A percentile compares a stretch with the other conserved stretches of the same genome.
These are phyloP conservation scores for Conticribra weissflogii DNA, from an alignment of 108 stramenopile species.

Conservation along the genomic window DNA sequence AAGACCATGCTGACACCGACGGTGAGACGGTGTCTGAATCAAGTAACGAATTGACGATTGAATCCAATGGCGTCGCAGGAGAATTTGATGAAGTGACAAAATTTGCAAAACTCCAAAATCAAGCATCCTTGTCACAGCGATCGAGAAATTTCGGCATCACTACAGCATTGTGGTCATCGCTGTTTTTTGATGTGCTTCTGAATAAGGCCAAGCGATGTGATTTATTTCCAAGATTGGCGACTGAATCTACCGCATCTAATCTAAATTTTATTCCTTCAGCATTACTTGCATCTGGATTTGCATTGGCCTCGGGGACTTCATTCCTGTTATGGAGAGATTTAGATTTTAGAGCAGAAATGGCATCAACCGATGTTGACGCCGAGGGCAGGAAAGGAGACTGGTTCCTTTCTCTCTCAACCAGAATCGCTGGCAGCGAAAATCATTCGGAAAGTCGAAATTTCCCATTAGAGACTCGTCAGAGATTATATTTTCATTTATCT, in stretches of 20 bases:
- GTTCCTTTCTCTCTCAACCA: slow-evolving; percentile 26
- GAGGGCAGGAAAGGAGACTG: slow-evolving; percentile 21
- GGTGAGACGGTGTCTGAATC: background rate
- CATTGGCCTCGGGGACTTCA: slow-evolving; percentile 18
- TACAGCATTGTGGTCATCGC: slow-evolving; percentile 37
- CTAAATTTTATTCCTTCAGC: slow-evolving; percentile 15
- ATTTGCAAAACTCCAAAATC: background rate
- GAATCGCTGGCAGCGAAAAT: background rate
- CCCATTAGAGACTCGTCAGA: slow-evolving; percentile 8
- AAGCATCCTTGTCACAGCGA: slow-evolving; percentile 11
- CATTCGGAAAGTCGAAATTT: slow-evolving; percentile 7
- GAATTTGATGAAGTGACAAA: background rate
- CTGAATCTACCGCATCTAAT: background rate
- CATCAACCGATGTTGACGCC: background rate
- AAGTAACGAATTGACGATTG: background rate
- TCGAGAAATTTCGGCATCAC: slow-evolving; percentile 39
- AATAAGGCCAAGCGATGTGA: slow-evolving; percentile 33
- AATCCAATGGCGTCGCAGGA: background rate
- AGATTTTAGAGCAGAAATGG: slow-evolving; percentile 21
- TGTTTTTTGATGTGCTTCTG: slow-evolving; percentile 36
- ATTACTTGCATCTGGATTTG: slow-evolving; percentile 39
- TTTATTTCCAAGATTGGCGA: slow-evolving; percentile 12
- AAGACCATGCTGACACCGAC: background rate
- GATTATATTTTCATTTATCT: slow-evolving; percentile 18
- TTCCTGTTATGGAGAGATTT: slow-evolving; percentile 42